A percentile compares a stretch with the other conserved stretches of the same genome.
Evolutionary conservation across 192 early-diverging fungal species (phyloP).

Genomic region (Lobosporangium transversale): DNA sequence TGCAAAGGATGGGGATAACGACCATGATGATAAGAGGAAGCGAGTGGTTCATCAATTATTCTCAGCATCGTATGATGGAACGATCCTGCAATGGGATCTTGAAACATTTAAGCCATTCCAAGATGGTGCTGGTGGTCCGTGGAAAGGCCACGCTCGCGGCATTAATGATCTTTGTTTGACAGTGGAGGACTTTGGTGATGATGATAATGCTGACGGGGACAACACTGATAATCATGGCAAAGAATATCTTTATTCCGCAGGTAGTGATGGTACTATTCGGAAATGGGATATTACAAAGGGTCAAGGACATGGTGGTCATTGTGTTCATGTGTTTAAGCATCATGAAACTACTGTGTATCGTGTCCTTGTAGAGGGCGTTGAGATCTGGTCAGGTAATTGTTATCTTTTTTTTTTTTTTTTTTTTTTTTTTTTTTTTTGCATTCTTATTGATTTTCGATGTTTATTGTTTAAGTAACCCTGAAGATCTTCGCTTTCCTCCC

Average conservation of each 20-base stretch:
- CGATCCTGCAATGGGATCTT: slow-evolving; percentile 82
- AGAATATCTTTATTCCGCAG: slow-evolving; percentile 66
- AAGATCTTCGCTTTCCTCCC: too few relatives aligned
- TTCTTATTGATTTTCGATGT: too few relatives aligned
- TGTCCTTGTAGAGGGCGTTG: slow-evolving; percentile 68
- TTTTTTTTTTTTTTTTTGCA: neutral
- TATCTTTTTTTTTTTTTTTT: neutral
- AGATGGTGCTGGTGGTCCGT: slow-evolving; percentile 34
- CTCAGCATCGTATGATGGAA: slow-evolving; percentile 85
- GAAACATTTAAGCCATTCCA: slow-evolving; percentile 59
- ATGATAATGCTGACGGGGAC: slow-evolving; percentile 1
- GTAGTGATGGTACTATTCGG: slow-evolving; percentile 70
- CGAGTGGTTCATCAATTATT: slow-evolving; percentile 59
- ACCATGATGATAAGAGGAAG: neutral
- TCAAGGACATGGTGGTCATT: slow-evolving; percentile 41
- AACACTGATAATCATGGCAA: slow-evolving; percentile 54
- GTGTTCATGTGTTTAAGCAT: slow-evolving; percentile 61
- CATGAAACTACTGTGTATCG: slow-evolving; percentile 87
- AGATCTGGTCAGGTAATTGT: slow-evolving; percentile 78
- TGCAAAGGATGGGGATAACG: neutral
- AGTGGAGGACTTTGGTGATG: slow-evolving; percentile 36
- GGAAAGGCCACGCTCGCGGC: slow-evolving; percentile 44
- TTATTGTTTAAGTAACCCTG: neutral
- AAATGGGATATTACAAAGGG: slow-evolving; percentile 70
- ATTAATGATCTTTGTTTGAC: slow-evolving; percentile 48